These are phyloP conservation scores for Blastobotrys peoriensis DNA, from an alignment of 805 yeast species.

Conservation along the genomic window DNA sequence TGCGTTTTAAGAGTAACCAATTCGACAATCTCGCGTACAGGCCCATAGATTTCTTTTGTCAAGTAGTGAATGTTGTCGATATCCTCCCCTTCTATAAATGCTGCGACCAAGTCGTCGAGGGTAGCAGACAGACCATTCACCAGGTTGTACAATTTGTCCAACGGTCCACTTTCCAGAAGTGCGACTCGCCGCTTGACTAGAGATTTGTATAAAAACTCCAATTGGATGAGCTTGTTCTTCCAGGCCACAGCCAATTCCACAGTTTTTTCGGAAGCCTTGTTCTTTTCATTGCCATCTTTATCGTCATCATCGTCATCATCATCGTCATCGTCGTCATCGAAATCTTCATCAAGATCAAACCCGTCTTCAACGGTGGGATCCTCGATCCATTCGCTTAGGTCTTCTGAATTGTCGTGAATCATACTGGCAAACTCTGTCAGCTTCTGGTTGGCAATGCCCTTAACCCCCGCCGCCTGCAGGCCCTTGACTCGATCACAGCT, in stretches of 20 bases:
- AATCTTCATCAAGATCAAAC: conserved; percentile 22
- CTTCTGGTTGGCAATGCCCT: conserved; percentile 46
- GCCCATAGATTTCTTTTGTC: conserved; percentile 1
- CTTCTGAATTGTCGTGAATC: conserved; percentile 58
- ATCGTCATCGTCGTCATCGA: conserved; percentile 19
- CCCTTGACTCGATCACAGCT: conserved; percentile 45
- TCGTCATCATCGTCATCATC: conserved; percentile 12
- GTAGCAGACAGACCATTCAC: conserved; percentile 40
- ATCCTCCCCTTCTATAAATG: conserved; percentile 34
- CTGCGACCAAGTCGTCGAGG: conserved; percentile 56
- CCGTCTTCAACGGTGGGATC: conserved; percentile 42
- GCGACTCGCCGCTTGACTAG: conserved; percentile 39
- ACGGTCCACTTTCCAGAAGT: conserved; percentile 33
- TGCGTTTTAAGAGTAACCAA: neutral
- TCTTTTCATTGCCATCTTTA: conserved; percentile 23
- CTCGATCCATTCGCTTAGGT: conserved; percentile 63
- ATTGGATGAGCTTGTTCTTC: conserved; percentile 47
- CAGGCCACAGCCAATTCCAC: conserved; percentile 40
- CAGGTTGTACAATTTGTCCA: conserved; percentile 43
- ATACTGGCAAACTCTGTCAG: conserved; percentile 41
- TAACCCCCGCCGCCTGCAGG: conserved; percentile 43
- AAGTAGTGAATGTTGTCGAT: neutral
- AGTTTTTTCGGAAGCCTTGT: conserved; percentile 23
- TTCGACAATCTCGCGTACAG: conserved; percentile 1
- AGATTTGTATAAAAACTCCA: conserved; percentile 54